Evolutionary conservation across 225 moss, liverwort and hornwort genomes (phyloP).

Genomic region (Ulota crispa): DNA sequence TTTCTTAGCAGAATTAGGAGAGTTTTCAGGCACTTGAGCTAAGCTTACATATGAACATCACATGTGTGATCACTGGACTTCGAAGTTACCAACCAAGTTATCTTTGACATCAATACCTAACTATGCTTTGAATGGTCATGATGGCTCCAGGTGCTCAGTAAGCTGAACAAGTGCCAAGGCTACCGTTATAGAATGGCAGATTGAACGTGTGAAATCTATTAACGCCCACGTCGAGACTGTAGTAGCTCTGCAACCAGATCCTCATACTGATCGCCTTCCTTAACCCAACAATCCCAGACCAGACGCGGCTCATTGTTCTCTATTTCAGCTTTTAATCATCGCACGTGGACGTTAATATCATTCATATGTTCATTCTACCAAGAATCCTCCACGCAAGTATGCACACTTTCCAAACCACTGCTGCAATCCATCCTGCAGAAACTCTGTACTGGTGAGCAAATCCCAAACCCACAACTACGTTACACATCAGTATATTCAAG

Average conservation of each 20-base stretch:
- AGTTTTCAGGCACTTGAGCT: too few relatives aligned
- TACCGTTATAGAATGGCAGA: conserved; percentile 7
- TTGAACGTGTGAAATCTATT: conserved; percentile 44
- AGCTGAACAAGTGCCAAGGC: background rate
- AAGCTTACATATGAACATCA: too few relatives aligned
- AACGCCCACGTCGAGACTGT: conserved; percentile 32
- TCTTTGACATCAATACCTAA: too few relatives aligned
- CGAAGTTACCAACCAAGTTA: background rate
- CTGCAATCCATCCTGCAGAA: background rate
- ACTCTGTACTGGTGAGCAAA: background rate
- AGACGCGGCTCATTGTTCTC: background rate
- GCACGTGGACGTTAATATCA: conserved; percentile 49
- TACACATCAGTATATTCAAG: background rate
- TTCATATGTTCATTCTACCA: conserved; percentile 41
- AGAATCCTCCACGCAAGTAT: background rate
- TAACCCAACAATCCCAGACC: background rate
- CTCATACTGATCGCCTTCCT: background rate
- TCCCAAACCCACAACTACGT: background rate
- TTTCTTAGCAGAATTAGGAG: too few relatives aligned
- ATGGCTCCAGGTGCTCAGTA: background rate
- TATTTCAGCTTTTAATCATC: background rate
- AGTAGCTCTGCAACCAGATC: background rate
- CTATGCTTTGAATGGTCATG: too few relatives aligned
- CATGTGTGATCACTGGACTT: background rate
- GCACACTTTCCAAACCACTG: background rate